Evolutionary conservation across 306 rosid genomes (phyloP), one percentile per base, ranked within the genome.

Genomic region (Fragaria ananassa): DNA sequence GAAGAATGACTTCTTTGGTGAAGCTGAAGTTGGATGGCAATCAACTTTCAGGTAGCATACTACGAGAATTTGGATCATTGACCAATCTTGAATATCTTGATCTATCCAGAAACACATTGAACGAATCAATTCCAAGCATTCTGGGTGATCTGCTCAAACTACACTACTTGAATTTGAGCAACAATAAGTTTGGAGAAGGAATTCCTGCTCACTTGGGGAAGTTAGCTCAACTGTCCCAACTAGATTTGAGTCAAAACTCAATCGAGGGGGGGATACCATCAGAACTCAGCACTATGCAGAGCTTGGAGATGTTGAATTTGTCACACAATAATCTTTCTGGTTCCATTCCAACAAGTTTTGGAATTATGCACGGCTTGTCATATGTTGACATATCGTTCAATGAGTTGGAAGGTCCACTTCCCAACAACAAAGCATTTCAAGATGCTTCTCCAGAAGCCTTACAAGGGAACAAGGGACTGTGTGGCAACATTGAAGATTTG

Each of bases 401-500:
- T 51, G 57, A 51, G 57, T 51, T 51, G 10, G 57, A 51, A 51
- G 57, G 57, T 51, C 57, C 57, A 1, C 57, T 51, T 51, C 57
- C 57, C 57, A 51, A 51, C 57, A 51, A 2, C 57, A 51, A 51
- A 51, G 57, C 57, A 51, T 51, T 51, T 51, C 25, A 51, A 18
- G 57, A 51, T 17, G 73, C 73, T 68, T 35, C 37, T 1, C 17
- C 37, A 10, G 54, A 68, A 45, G 39, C 73, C 5, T 42, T 68
- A 0, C 25, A 25, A 44, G 29, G 29, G 5, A 68, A 68, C 54
- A 68, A 44, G 4, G 73, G 73, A 44, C n/a, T 68, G 72, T 68
- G 72, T 42, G 72, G 72, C 47, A 68, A 42, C 14, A 29, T 42
- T 46, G 47, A 5, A 37, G 72, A 72, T 51, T 46, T 77, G 34